Conservation (phyloP, 495 filamentous ascomycete species). For the Aspergillus kassunensis region DNA sequence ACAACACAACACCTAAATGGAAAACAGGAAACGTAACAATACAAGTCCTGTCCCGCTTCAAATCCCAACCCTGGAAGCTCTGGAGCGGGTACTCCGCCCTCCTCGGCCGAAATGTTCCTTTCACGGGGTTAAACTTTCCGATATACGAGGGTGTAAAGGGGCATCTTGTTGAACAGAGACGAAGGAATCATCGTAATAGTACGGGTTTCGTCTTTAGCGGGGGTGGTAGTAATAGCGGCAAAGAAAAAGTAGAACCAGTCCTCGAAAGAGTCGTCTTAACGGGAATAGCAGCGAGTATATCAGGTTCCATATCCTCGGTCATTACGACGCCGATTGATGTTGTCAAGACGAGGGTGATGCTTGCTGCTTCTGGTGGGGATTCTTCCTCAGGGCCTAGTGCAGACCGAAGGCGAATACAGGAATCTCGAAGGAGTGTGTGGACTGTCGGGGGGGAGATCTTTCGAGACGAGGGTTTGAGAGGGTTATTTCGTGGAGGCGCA, state of each 20-base stretch:
- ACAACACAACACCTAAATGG: too few species aligned
- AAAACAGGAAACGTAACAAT: constrained; percentile 23
- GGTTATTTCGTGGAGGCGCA: constrained; percentile 72
- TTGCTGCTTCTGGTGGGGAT: constrained; percentile 37
- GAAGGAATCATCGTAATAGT: too few species aligned
- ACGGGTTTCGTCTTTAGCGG: too few species aligned
- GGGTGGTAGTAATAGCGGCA: neutral
- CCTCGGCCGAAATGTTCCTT: constrained; percentile 75
- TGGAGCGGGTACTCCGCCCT: constrained; percentile 80
- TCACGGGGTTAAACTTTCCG: constrained; percentile 84
- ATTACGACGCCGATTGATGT: constrained; percentile 81
- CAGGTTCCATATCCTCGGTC: constrained; percentile 65
- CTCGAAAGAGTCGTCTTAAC: constrained; percentile 64
- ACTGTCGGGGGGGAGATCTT: constrained; percentile 60
- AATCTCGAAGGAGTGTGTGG: constrained; percentile 33
- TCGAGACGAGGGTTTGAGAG: constrained; percentile 59
- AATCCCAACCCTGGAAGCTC: constrained; percentile 53
- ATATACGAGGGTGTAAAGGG: constrained; percentile 68
- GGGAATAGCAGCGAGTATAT: constrained; percentile 62
- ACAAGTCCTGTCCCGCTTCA: constrained; percentile 52
- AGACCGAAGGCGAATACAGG: too few species aligned
- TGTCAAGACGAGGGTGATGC: constrained; percentile 78
- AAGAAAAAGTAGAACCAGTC: constrained; percentile 22
- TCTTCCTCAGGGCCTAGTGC: too few species aligned
- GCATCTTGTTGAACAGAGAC: constrained; percentile 29